phyloP scores from a whole-genome alignment of 768 basidiomycete species.

The Lactarius tabidus region DNA sequence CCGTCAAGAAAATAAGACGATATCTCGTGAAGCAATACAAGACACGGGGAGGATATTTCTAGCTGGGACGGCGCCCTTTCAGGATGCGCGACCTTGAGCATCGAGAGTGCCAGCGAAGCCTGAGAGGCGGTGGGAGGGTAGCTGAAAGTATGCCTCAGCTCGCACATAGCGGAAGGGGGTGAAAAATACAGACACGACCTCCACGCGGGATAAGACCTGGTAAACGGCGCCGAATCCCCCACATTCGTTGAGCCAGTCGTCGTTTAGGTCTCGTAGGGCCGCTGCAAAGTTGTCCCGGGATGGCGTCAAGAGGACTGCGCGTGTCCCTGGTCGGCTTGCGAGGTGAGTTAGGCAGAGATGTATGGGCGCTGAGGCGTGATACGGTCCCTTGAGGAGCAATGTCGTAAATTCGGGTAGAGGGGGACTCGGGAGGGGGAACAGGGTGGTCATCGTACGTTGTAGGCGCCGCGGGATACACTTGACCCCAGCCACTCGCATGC shows the following conservation, averaged over 20 bases:
- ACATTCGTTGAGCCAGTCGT: conserved; percentile 38
- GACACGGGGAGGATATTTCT: conserved; percentile 13
- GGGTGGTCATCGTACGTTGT: conserved; percentile 14
- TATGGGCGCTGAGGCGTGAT: conserved; percentile 65
- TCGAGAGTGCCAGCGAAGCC: conserved; percentile 21
- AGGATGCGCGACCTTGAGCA: conserved; percentile 15
- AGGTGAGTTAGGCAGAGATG: conserved; percentile 57
- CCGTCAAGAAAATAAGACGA: conserved; percentile 24
- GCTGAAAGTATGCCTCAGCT: conserved; percentile 3
- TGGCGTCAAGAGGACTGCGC: conserved; percentile 50
- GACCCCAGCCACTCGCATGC: conserved; percentile 41
- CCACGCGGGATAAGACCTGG: conserved; percentile 30
- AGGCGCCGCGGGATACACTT: background rate
- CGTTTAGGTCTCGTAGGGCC: conserved; percentile 46
- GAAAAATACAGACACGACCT: conserved; percentile 49
- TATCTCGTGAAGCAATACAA: conserved; percentile 24
- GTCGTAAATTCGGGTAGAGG: conserved; percentile 52
- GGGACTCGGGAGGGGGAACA: conserved; percentile 43
- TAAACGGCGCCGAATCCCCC: conserved; percentile 32
- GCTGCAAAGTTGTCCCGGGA: conserved; percentile 43
- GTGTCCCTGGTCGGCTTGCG: conserved; percentile 33
- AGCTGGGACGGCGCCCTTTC: background rate
- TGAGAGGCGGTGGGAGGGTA: conserved; percentile 20
- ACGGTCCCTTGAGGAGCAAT: conserved; percentile 59
- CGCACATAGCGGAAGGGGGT: background rate